Base-by-base conservation (phyloP, 768 basidiomycete species). In the Boletus pseudopeckii region DNA sequence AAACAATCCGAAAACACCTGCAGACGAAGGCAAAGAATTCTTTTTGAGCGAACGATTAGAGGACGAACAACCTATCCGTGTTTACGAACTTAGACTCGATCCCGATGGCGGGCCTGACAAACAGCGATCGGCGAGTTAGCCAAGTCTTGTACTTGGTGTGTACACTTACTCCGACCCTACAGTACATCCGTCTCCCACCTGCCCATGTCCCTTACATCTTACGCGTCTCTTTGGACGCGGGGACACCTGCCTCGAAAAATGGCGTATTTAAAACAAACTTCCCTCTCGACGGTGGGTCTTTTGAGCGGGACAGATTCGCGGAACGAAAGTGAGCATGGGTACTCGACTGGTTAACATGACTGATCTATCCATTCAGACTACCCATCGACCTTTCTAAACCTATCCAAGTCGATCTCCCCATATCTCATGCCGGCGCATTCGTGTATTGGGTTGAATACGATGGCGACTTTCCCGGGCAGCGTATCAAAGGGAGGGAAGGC, bases 111-210 rank as follows among this genome's bases (percentile, higher is more conserved):
- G 91, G 15, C 96, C 97, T 2, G 81, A 79, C 66, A 88, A 90
- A 71, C 85, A 89, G 61, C 82, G 86, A 73, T 84, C 88, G 60
- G 96, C 92, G 61, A 65, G 88, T 77, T 14, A 33, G 20, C 30
- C n/a, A 22, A 17, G 14, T 52, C 34, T 53, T 33, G 46, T 28
- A 45, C 36, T 18, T 45, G 18, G 39, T 50, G 46, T 51, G 52
- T 26, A 30, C 32, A 47, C 55, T 58, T 43, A 61, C 24, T 48
- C 38, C 22, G 57, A 34, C 41, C 49, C 57, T 28, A 55, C 61
- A 98, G 97, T 98, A 98, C 71, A 88, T 96, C 62, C 93, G 97
- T 38, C 84, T 99, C 17, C 97, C 97, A 9, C 93, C 97, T 11
- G 92, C 95, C 22, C 80, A 85, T 65, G 75, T 75, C 17, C 95